Conservation (phyloP, 2,329 filamentous ascomycete genomes). For the Pezicula carpinea region DNA sequence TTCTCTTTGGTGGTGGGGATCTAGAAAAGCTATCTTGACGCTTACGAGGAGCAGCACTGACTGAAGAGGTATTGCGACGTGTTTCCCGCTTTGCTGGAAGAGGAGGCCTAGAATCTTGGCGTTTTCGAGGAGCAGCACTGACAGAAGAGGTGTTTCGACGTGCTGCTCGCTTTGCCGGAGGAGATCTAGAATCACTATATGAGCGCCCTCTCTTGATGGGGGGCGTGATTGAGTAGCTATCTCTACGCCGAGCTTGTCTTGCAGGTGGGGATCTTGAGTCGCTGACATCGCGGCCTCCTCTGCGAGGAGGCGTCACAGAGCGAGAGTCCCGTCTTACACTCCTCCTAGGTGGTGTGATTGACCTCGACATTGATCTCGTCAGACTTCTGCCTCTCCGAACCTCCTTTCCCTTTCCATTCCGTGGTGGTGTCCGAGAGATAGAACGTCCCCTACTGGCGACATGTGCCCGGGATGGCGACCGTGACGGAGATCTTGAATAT, state of each 20-base stretch:
- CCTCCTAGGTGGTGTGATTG: slow-evolving; percentile 16
- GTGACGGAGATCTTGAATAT: slow-evolving; percentile 41
- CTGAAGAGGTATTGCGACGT: slow-evolving; percentile 21
- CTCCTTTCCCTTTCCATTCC: slow-evolving; percentile 12
- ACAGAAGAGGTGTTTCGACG: slow-evolving; percentile 22
- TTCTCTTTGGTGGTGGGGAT: slow-evolving; percentile 9
- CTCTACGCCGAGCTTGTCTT: slow-evolving; percentile 11
- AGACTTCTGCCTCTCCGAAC: slow-evolving; percentile 20
- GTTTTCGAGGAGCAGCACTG: slow-evolving; percentile 17
- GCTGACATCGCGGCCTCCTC: slow-evolving; percentile 14
- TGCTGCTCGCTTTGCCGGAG: slow-evolving; percentile 6
- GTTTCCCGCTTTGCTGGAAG: slow-evolving; percentile 8
- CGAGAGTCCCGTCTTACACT: slow-evolving; percentile 8
- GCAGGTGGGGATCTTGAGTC: slow-evolving; percentile 20
- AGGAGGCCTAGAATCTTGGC: slow-evolving; percentile 12
- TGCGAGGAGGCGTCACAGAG: slow-evolving; percentile 19
- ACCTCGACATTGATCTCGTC: slow-evolving; percentile 22
- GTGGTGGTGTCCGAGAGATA: slow-evolving; percentile 14
- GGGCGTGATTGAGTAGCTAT: slow-evolving; percentile 16
- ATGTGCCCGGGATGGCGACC: slow-evolving; percentile 17
- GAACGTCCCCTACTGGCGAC: slow-evolving; percentile 14
- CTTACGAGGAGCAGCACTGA: slow-evolving; percentile 18
- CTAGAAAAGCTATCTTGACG: slow-evolving; percentile 13
- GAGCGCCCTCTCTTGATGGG: slow-evolving; percentile 14
- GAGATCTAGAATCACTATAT: slow-evolving; percentile 10